Conservation (phyloP, 2,329 filamentous ascomycete species). For the Fusarium anthophilum region DNA sequence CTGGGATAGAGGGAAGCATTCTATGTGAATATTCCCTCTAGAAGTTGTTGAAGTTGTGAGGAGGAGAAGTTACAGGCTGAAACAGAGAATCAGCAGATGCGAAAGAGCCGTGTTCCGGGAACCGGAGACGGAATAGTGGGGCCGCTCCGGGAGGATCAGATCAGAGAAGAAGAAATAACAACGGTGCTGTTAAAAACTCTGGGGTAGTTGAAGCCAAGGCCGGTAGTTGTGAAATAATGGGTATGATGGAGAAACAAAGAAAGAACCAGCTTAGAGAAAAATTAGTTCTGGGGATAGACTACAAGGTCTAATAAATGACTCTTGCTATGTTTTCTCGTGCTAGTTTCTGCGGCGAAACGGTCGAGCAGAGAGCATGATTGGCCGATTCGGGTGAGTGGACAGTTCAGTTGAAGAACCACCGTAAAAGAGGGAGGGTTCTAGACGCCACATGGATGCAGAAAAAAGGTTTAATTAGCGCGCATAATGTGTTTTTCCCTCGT, state of each 20-base stretch:
- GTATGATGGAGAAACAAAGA: conserved; percentile 12
- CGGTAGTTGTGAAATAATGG: neutral
- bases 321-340: conserved; percentile 29
- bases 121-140: conserved; percentile 36
- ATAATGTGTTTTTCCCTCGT: conserved; percentile 6
- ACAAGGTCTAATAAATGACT: conserved; percentile 30
- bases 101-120: conserved; percentile 24
- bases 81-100: conserved; percentile 1
- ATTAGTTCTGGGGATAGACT: conserved; percentile 1
- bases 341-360: conserved; percentile 38
- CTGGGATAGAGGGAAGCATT: conserved; percentile 68
- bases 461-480: conserved; percentile 24
- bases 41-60: neutral
- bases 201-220: conserved; percentile 16
- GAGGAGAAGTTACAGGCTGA: conserved; percentile 4
- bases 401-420: conserved; percentile 18
- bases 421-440: conserved; percentile 4
- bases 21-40: neutral
- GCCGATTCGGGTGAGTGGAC: conserved; percentile 41
- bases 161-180: neutral
- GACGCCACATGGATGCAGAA: neutral
- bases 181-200: neutral
- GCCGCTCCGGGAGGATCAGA: conserved; percentile 28
- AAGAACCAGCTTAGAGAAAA: neutral
- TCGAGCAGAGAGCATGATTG: conserved; percentile 37